Percentiles rank a stretch among this genome's conserved stretches.
Evolutionary conservation across 106 monocot genomes (phyloP).

Genomic region (Phalaenopsis aphrodite): DNA sequence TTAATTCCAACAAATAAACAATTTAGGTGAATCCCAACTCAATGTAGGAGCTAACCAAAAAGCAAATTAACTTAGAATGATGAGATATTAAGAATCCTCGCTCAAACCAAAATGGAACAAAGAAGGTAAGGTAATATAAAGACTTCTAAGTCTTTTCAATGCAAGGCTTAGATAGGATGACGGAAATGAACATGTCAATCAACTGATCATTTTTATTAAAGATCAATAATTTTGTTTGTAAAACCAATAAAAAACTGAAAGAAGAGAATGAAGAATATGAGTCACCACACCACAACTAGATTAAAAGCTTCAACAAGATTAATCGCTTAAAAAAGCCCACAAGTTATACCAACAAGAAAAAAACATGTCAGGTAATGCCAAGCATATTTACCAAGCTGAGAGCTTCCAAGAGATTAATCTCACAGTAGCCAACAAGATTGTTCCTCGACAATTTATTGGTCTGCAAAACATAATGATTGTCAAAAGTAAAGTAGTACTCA

Average conservation of each 20-base stretch:
- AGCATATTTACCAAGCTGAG: conserved; percentile 44
- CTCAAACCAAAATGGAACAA: neutral
- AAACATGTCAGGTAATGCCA: neutral
- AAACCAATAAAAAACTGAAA: neutral
- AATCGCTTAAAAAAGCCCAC: neutral
- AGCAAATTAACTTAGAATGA: neutral
- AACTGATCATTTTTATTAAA: neutral
- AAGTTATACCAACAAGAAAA: neutral
- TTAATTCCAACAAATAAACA: neutral
- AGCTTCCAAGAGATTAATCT: conserved; percentile 71
- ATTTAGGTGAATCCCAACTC: neutral
- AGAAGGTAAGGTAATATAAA: neutral
- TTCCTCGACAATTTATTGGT: conserved; percentile 85
- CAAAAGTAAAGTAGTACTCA: neutral
- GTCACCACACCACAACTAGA: neutral
- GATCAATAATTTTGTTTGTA: neutral
- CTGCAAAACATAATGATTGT: conserved; percentile 31
- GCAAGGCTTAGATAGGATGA: neutral
- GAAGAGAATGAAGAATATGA: neutral
- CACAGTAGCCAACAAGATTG: conserved; percentile 88
- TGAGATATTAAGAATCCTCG: neutral
- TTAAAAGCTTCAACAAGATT: neutral
- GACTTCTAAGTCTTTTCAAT: neutral
- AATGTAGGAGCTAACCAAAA: neutral
- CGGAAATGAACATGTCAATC: neutral